Conservation (phyloP, 1,139 yeast species). For the Suhomyces ambrosiae region DNA sequence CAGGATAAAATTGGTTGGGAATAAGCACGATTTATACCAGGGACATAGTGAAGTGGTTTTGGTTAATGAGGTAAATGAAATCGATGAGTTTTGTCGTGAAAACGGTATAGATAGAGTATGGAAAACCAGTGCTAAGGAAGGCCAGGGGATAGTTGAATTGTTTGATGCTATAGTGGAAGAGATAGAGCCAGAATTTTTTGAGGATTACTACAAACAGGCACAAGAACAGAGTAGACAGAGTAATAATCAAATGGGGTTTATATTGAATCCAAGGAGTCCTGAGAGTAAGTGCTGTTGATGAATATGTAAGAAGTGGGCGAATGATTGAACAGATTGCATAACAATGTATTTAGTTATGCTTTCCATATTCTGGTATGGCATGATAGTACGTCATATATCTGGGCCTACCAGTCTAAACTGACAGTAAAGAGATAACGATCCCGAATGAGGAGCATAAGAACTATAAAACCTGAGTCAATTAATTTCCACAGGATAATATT, state of each 20-base stretch:
- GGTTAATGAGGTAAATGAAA: conserved; percentile 3
- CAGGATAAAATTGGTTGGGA: conserved; percentile 19
- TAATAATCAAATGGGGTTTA: conserved; percentile 2
- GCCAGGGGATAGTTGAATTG: conserved; percentile 44
- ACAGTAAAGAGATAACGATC: too few species aligned
- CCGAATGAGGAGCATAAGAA: too few species aligned
- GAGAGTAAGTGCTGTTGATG: conserved; percentile 2
- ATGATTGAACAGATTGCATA: too few species aligned
- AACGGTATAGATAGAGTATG: conserved; percentile 20
- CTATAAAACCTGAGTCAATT: too few species aligned
- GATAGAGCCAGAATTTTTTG: conserved; percentile 39
- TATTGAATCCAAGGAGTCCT: conserved; percentile 4
- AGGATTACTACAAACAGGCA: conserved; percentile 2
- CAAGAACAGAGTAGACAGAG: not conserved
- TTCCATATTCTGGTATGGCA: too few species aligned
- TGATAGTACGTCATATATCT: too few species aligned
- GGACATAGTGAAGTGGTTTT: not conserved
- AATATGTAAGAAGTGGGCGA: too few species aligned
- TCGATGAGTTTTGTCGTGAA: conserved; percentile 13
- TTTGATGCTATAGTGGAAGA: conserved; percentile 45
- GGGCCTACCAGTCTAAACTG: too few species aligned
- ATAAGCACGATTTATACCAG: conserved; percentile 16
- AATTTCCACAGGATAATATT: too few species aligned
- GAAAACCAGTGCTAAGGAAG: conserved; percentile 51
- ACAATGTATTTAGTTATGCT: too few species aligned